Evolutionary conservation across 768 basidiomycete species (phyloP), one percentile per base, ranked within the genome.

Genomic region (Pholiota microspora): DNA sequence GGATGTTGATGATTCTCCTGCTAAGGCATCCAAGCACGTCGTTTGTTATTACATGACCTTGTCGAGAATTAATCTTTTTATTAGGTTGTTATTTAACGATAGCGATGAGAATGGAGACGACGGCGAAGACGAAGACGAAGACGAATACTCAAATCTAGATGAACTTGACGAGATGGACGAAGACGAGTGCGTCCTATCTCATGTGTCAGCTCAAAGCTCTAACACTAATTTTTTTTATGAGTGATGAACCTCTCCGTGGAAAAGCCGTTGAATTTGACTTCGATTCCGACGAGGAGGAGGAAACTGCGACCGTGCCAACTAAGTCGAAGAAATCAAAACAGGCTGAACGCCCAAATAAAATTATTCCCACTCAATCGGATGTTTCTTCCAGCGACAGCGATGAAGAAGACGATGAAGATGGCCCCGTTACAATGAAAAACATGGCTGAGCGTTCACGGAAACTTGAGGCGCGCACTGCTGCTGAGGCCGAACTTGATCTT

Each of bases 401-500:
- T 5, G 77, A 71, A 6, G n/a, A n/a, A n/a, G 75, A 74, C 10
- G 78, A 78, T n/a, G 78, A 76, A 7, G 79, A 78, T 40, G 75
- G 59, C 10, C 86, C 75, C 49, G 71, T 86, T 29, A 94, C 91
- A 6, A 84, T 84, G 71, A 81, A 80, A 23, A 94, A 92, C 63
- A 91, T 94, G 80, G 92, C 89, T 59, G 81, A 84, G 32, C 85
- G 84, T 24, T 93, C 92, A 42, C 83, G 83, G 51, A 89, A 88
- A 49, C 70, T 93, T 47, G 92, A 94, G 60, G 84, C 77, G 18
- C 73, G 78, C 59, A 84, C 83, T 5, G 78, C 77, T 23, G 82
- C 73, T 9, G 89, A 92, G 53, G 89, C 86, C 2, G 81, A 82
- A 64, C 72, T 89, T 24, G 88, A 89, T 62, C 67, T 77, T 0